A percentile compares a stretch with the other conserved stretches of the same genome.
phyloP scores from a whole-genome alignment of 2,329 filamentous ascomycete species.

The Aspergillus fumigatus region DNA sequence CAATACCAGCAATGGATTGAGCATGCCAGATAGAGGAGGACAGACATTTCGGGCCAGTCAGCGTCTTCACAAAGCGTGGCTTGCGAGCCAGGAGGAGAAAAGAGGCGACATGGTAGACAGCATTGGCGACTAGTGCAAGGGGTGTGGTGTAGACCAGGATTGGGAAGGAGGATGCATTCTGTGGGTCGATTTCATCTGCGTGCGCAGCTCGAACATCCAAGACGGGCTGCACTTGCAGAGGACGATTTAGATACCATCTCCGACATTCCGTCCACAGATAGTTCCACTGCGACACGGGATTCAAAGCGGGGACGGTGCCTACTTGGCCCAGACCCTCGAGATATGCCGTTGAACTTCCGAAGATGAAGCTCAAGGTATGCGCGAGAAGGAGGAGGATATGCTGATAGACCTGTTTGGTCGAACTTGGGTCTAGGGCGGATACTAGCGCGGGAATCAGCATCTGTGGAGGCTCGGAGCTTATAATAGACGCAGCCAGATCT shows the following conservation, averaged over 20 bases:
- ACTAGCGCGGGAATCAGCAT: slow-evolving; percentile 14
- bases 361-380: slow-evolving; percentile 14
- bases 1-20: slow-evolving; percentile 21
- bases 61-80: slow-evolving; percentile 19
- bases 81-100: slow-evolving; percentile 19
- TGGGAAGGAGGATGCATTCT: slow-evolving; percentile 19
- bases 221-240: slow-evolving; percentile 17
- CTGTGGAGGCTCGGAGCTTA: slow-evolving; percentile 10
- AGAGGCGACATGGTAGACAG: slow-evolving; percentile 21
- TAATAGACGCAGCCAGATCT: slow-evolving; percentile 21
- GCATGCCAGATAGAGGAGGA: slow-evolving; percentile 25
- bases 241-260: slow-evolving; percentile 23
- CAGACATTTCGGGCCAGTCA: slow-evolving; percentile 19
- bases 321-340: slow-evolving; percentile 13
- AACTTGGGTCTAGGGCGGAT: background rate
- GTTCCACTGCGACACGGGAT: slow-evolving; percentile 20
- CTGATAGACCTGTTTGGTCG: slow-evolving; percentile 13
- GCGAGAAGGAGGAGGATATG: slow-evolving; percentile 17
- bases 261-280: slow-evolving; percentile 23
- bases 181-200: slow-evolving; percentile 20
- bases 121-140: slow-evolving; percentile 24
- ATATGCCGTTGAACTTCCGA: slow-evolving; percentile 8
- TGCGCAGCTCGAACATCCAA: slow-evolving; percentile 21
- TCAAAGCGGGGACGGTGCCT: background rate
- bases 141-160: slow-evolving; percentile 24